Evolutionary conservation across 441 rosid species (phyloP).

Genomic region (Dalechampia spathulata): DNA sequence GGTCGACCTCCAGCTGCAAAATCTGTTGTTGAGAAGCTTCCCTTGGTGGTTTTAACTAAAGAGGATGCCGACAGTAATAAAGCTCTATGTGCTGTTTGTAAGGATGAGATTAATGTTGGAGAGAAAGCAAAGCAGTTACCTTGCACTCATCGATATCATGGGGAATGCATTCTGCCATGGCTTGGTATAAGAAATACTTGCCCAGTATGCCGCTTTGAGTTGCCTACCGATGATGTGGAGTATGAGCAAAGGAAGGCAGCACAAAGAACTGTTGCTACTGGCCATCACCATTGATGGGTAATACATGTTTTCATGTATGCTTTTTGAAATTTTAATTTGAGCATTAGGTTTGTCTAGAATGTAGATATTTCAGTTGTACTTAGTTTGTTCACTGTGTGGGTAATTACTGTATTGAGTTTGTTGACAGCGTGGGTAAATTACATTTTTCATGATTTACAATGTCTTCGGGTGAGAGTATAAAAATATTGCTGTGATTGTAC

Average conservation of each 20-base stretch:
- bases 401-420: conserved; percentile 16
- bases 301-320: conserved; percentile 9
- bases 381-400: conserved; percentile 16
- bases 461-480: conserved; percentile 14
- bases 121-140: conserved; percentile 65
- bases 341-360: conserved; percentile 26
- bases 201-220: conserved; percentile 83
- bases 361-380: conserved; percentile 25
- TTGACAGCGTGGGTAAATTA: conserved; percentile 18
- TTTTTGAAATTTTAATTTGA: conserved; percentile 15
- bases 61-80: conserved; percentile 42
- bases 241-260: conserved; percentile 57
- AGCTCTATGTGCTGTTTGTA: conserved; percentile 73
- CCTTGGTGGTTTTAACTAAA: conserved; percentile 38
- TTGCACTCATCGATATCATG: conserved; percentile 74
- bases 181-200: conserved; percentile 79
- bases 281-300: conserved; percentile 26
- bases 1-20: conserved; percentile 68
- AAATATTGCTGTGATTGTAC: conserved; percentile 17
- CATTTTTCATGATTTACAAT: conserved; percentile 9
- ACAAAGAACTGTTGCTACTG: conserved; percentile 22
- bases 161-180: conserved; percentile 83
- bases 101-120: conserved; percentile 63
- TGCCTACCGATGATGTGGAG: conserved; percentile 75
- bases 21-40: conserved; percentile 55